A percentile compares a stretch with the other conserved stretches of the same genome.
These are phyloP conservation scores for Lasiodiplodia sp. DNA, from an alignment of 2,329 filamentous ascomycete genomes.

Conservation along the genomic window DNA sequence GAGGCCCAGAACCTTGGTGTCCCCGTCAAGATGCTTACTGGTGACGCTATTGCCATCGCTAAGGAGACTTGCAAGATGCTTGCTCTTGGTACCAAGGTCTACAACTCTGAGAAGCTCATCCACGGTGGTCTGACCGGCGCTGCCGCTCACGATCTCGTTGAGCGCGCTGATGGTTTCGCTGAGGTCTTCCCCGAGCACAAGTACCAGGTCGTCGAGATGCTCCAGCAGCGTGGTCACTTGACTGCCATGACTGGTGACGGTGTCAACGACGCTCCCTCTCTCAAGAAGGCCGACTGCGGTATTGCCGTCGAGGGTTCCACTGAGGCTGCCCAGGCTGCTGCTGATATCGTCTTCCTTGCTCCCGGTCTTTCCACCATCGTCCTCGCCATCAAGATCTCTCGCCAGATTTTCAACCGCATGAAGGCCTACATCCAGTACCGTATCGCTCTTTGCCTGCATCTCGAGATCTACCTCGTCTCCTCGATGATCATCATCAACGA, in stretches of 20 bases:
- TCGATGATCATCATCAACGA: constrained; percentile 84
- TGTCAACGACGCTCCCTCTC: constrained; percentile 76
- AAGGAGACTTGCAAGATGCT: constrained; percentile 87
- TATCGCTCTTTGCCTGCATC: constrained; percentile 76
- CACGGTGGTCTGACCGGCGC: constrained; percentile 77
- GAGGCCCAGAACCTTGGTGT: constrained; percentile 80
- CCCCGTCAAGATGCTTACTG: constrained; percentile 82
- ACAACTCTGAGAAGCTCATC: constrained; percentile 80
- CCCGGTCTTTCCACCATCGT: constrained; percentile 76
- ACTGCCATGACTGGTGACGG: constrained; percentile 79
- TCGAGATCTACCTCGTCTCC: constrained; percentile 78
- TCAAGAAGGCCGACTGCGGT: constrained; percentile 78
- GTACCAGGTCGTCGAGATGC: constrained; percentile 78
- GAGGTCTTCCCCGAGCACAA: constrained; percentile 80
- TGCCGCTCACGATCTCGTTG: constrained; percentile 77
- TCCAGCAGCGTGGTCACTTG: constrained; percentile 75
- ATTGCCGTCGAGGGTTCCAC: constrained; percentile 76
- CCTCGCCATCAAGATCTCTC: constrained; percentile 75
- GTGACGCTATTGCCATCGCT: constrained; percentile 79
- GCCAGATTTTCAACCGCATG: constrained; percentile 81
- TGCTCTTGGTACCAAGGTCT: constrained; percentile 79
- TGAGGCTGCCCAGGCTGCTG: constrained; percentile 75
- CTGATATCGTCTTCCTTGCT: constrained; percentile 78
- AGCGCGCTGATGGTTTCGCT: constrained; percentile 76
- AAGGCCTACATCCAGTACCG: constrained; percentile 80